These are phyloP conservation scores for Fusarium drepaniforme DNA, from an alignment of 2,329 filamentous ascomycete genomes.

Conservation along the genomic window DNA sequence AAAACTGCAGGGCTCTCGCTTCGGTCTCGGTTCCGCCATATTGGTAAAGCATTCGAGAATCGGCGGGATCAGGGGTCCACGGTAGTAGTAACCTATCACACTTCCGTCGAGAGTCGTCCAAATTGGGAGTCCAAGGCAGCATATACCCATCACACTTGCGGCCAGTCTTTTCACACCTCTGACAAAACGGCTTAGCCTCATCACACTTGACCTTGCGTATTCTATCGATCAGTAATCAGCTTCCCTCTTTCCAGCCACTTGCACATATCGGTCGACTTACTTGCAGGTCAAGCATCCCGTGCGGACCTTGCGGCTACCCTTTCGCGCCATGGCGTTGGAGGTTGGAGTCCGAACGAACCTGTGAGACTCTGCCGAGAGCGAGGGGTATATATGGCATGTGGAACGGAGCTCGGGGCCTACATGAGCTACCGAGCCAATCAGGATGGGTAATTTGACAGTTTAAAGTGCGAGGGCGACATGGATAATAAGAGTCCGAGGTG, in stretches of 20 bases:
- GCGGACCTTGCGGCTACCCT: conserved; percentile 6
- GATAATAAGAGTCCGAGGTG: neutral
- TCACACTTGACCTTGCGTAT: conserved; percentile 7
- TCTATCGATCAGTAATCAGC: neutral
- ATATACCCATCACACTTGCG: neutral
- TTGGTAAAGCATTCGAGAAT: neutral
- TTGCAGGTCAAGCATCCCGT: conserved; percentile 8
- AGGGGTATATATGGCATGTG: neutral
- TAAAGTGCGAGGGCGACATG: neutral
- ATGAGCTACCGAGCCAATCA: neutral
- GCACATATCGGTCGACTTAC: neutral
- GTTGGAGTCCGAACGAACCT: conserved; percentile 7
- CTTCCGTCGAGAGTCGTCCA: neutral
- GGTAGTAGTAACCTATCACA: neutral
- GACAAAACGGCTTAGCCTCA: neutral
- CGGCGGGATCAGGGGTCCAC: neutral
- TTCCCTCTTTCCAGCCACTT: neutral
- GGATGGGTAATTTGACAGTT: neutral
- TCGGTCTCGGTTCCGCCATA: neutral
- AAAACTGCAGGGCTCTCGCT: neutral
- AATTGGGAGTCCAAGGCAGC: neutral
- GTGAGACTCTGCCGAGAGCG: neutral
- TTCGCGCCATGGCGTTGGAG: conserved; percentile 5
- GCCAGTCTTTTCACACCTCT: neutral
- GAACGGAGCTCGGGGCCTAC: neutral